Base-by-base conservation (phyloP, 1,284 basidiomycete genomes). In the Porodaedalea pini region DNA sequence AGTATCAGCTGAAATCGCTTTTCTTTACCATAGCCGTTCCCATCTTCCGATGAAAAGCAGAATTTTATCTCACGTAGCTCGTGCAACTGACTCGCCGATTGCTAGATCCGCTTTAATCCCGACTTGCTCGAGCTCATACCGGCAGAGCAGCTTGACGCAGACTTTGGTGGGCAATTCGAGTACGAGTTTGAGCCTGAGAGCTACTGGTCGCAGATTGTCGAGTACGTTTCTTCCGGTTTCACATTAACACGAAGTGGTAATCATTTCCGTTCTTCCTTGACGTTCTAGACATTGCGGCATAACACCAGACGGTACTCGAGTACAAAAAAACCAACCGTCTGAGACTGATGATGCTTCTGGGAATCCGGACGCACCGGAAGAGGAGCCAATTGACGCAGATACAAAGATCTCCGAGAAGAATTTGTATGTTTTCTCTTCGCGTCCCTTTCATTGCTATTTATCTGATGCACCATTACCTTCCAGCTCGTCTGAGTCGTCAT, bases 51-150 rank as follows among this genome's bases (percentile, higher is more conserved):
- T n/a, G n/a, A n/a, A n/a, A n/a, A n/a, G n/a, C n/a, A n/a, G n/a
- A 17, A 41, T 47, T 27, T 49, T 25, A 19, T 10, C 27, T 49
- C 27, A 44, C 11, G 40, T 36, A 17, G 21, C 32, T 21, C 21
- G 17, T 36, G 19, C 44, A 37, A n/a, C 39, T 41, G 40, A 41
- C 11, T 15, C n/a, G 7, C 25, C n/a, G 29, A 27, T 54, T 29
- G 59, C 17, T 10, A 90, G 88, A 91, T 93, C 83, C 83, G 86
- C 31, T 95, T 96, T 72, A 94, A 96, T 68, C 91, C 91, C 4
- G 79, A 89, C 63, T 76, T 95, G 10, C 71, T 79, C 21, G 88
- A 91, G 57, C 82, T 94, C 40, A 80, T 95, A 23, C 86, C 89
- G 1, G 71, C 72, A 4, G 79, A 82, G 11, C 92, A 95, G 63